Percentiles rank a stretch among this genome's conserved stretches.
Evolutionary conservation across 768 basidiomycete species (phyloP).

Genomic region (Lactifluus hygrophoroides): DNA sequence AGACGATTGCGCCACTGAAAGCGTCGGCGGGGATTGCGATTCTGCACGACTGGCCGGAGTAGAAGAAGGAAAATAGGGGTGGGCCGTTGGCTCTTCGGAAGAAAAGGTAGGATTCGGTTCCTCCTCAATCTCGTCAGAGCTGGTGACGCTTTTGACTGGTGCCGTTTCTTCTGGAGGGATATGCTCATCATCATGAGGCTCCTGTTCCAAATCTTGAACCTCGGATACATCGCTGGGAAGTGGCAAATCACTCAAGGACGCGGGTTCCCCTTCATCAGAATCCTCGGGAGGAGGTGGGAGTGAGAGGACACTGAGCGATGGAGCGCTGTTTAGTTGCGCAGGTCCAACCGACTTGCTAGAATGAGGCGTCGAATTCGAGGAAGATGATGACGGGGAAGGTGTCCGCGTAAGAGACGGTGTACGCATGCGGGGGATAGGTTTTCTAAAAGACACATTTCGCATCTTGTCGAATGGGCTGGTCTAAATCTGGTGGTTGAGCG

Average conservation of each 20-base stretch:
- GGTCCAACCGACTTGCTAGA: constrained; percentile 13
- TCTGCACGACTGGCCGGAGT: background rate
- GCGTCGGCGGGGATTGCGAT: constrained; percentile 29
- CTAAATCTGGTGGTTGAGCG: constrained; percentile 28
- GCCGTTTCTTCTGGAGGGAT: background rate
- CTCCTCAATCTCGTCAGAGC: background rate
- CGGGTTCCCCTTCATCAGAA: constrained; percentile 8
- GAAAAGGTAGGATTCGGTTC: constrained; percentile 59
- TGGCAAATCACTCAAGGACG: constrained; percentile 7
- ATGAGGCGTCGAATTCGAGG: constrained; percentile 52
- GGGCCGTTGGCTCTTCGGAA: constrained; percentile 41
- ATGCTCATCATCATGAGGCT: constrained; percentile 2
- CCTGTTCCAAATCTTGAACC: background rate
- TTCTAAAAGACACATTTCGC: constrained; percentile 53
- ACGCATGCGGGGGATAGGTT: constrained; percentile 41
- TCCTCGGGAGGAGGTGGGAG: constrained; percentile 17
- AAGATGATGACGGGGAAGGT: constrained; percentile 50
- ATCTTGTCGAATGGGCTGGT: constrained; percentile 53
- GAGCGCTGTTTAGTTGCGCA: background rate
- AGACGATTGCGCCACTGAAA: constrained; percentile 42
- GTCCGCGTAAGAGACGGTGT: constrained; percentile 63
- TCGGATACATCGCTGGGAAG: constrained; percentile 10
- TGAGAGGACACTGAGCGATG: constrained; percentile 12
- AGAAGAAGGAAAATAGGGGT: constrained; percentile 7
- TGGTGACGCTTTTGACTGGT: background rate